Evolutionary conservation across 352 stramenopile species (phyloP), one percentile per base, ranked within the genome.

Genomic region (Nothophytophthora sp.): DNA sequence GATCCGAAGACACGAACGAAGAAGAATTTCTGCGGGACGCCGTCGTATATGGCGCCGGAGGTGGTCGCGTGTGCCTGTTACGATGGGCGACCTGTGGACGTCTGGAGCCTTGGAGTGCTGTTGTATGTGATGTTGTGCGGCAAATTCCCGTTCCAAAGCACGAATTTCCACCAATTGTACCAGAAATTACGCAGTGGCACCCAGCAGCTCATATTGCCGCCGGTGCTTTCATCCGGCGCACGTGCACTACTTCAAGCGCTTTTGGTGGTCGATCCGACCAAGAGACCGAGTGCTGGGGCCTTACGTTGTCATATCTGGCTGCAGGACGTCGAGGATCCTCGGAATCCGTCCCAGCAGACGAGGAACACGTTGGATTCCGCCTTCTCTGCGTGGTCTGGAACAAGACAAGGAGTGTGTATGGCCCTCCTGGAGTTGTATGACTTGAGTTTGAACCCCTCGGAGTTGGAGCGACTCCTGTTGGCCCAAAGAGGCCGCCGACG

Each of bases 41-140:
- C 81, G 27, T 70, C 81, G 34, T 94, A 92, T 46, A 92, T 93
- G 80, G 83, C 83, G 1, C 81, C 83, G 1, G 81, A 93, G 46
- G 69, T 94, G 6, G 55, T 94, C 13, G 7, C 59, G 10, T 72
- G 75, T 43, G 64, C 66, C 43, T 50, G 46, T 24, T 92, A 91
- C 42, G 73, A 88, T 16, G 81, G 77, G 23, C 69, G 70, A 36
- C 57, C 62, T 36, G 49, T 90, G 8, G 81, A 92, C 52, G 36
- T 85, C 2, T 92, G 73, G 73, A 79, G 75, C 3, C 60, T 92
- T 5, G 81, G 77, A 0, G 68, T 92, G 11, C 84, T 78, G 16
- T 65, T 90, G 63, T 89, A 81, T 50, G 63, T 83, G 29, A 58
- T 90, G 45, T 60, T 90, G 0, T 87, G 66, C 32, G 76, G 72